Base-by-base conservation (phyloP, 139 green algal species). In the Eudorina sp. region DNA sequence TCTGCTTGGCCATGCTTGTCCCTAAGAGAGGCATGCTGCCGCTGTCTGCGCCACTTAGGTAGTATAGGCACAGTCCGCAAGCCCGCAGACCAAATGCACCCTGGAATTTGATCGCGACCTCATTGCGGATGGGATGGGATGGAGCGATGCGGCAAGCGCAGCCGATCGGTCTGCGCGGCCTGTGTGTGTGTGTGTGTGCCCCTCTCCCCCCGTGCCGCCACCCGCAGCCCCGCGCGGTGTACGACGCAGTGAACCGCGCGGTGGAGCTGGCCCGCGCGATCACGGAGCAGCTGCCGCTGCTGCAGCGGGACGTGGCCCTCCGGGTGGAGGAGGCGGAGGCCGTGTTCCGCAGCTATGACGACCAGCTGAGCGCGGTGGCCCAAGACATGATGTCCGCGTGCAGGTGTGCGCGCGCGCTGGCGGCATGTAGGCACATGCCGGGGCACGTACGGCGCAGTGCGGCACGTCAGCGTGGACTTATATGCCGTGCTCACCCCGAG, bases 331-430 rank as follows among this genome's bases (percentile, higher is more conserved):
- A 72, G 53, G 51, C 51, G 34, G 77, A 72, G 25, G 23, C 21
- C 5, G 53, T 84, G 53, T 84, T 84, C 36, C 9, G 9, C 4
- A 27, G 11, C 21, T 73, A 84, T 23, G 53, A 84, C 7, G 31
- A 53, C 16, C 53, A 55, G 53, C n/a, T 72, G 34, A 45, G 4
- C 1, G 29, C 36, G 34, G 46, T 46, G 8, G 75, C 51, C 16
- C 27, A 18, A 4, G 48, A 68, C 51, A 72, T 84, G 77, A 72
- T 84, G 53, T 9, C 77, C 4, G 77, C 77, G 5, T 53, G 53
- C 36, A 73, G 77, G n/a, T n/a, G n/a, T n/a, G n/a, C n/a, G n/a
- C n/a, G n/a, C n/a, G n/a, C n/a, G n/a, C n/a, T n/a, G n/a, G n/a
- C n/a, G n/a, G n/a, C n/a, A n/a, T n/a, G n/a, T n/a, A n/a, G n/a